Evolutionary conservation across 345 rosid genomes (phyloP).

Genomic region (Melastoma malabathricum): DNA sequence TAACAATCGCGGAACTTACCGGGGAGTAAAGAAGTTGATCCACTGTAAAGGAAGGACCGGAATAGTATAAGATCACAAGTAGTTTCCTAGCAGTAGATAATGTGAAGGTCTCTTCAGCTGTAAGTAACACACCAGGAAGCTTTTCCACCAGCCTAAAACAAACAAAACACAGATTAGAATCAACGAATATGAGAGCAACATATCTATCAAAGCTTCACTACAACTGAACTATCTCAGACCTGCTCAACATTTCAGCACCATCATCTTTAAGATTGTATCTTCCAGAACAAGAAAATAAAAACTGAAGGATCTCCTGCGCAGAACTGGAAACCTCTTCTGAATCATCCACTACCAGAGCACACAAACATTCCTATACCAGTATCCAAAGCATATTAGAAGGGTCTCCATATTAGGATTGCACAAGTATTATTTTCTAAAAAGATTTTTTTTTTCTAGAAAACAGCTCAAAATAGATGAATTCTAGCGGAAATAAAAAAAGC

Average conservation of each 20-base stretch:
- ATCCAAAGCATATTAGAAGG: slow-evolving; percentile 1
- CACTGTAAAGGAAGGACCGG: slow-evolving; percentile 63
- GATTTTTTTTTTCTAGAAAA: background rate
- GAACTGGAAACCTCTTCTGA: slow-evolving; percentile 48
- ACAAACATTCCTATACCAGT: slow-evolving; percentile 74
- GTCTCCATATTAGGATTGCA: background rate
- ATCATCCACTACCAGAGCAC: slow-evolving; percentile 69
- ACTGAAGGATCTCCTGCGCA: slow-evolving; percentile 53
- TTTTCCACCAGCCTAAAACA: slow-evolving; percentile 55
- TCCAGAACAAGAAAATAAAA: slow-evolving; percentile 27
- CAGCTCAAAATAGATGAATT: too few relatives aligned
- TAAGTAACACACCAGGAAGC: slow-evolving; percentile 77
- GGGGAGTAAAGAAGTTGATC: slow-evolving; percentile 69
- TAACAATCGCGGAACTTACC: slow-evolving; percentile 32
- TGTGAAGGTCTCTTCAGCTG: slow-evolving; percentile 57
- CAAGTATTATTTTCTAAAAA: background rate
- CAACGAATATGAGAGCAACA: background rate
- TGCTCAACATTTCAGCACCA: slow-evolving; percentile 45
- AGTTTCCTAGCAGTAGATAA: slow-evolving; percentile 64
- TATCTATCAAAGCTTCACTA: background rate
- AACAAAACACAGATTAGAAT: slow-evolving; percentile 4
- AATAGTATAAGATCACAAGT: slow-evolving; percentile 62
- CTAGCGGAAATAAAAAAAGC: too few relatives aligned
- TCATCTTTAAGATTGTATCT: slow-evolving; percentile 35
- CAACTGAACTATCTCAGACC: slow-evolving; percentile 30